phyloP scores from a whole-genome alignment of 2,329 filamentous ascomycete species.

The Botrytis squamosa region DNA sequence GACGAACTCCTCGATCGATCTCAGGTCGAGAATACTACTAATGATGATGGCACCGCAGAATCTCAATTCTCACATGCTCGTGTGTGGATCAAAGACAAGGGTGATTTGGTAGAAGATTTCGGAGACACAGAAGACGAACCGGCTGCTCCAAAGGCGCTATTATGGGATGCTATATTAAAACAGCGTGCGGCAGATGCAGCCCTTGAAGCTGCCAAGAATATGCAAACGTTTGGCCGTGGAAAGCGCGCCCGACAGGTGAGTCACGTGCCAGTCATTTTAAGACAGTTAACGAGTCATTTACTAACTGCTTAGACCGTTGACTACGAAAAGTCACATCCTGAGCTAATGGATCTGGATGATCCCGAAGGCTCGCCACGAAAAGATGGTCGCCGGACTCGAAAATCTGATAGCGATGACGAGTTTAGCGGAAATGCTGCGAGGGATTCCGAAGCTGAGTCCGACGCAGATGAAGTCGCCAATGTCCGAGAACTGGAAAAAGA shows the following conservation, averaged over 20 bases:
- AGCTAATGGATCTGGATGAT: constrained; percentile 26
- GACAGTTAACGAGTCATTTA: not conserved
- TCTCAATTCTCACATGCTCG: constrained; percentile 85
- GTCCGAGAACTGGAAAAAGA: constrained; percentile 11
- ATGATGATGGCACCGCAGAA: constrained; percentile 64
- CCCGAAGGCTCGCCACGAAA: constrained; percentile 24
- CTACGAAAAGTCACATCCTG: constrained; percentile 28
- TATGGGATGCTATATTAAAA: constrained; percentile 89
- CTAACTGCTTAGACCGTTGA: constrained; percentile 24
- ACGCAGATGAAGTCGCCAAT: not conserved
- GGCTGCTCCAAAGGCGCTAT: constrained; percentile 59
- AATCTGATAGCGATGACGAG: constrained; percentile 36
- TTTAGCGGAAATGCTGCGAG: constrained; percentile 35
- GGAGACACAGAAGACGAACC: constrained; percentile 53
- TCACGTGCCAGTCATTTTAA: constrained; percentile 14
- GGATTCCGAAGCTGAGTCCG: constrained; percentile 33
- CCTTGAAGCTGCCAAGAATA: constrained; percentile 65
- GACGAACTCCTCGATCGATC: constrained; percentile 88
- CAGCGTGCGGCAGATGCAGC: constrained; percentile 77
- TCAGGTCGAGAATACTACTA: constrained; percentile 69
- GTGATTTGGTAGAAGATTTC: constrained; percentile 62
- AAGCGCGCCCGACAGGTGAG: constrained; percentile 53
- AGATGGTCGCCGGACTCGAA: constrained; percentile 21
- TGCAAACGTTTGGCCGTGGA: constrained; percentile 80
- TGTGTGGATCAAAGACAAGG: constrained; percentile 85